Evolutionary conservation across 208 protist genomes (phyloP), one percentile per base, ranked within the genome.

Genomic region (Balamuthia mandrillaris): DNA sequence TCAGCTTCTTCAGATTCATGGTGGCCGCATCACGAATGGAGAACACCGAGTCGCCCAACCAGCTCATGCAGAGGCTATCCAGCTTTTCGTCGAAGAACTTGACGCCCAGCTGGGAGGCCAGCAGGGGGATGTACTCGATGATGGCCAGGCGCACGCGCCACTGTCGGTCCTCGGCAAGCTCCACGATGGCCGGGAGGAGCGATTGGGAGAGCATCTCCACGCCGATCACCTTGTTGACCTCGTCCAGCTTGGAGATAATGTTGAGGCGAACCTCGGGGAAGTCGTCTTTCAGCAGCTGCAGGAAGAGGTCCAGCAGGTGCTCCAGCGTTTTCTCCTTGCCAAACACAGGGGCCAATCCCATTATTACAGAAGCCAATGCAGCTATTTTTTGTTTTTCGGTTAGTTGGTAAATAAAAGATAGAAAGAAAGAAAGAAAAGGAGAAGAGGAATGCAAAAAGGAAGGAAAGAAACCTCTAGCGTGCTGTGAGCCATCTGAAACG

Each of bases 11-110:
- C 3, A 97, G 63, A 68, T 95, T 96, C 24, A 63, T 87, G 1
- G 93, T 94, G 7, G 95, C 95, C 21, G 92, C 92, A 56, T 96
- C 93, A 61, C 95, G 90, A 70, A 97, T 95, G 16, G 89, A 89
- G 88, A 86, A 96, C 3, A 97, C 95, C 21, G 82, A 90, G 84
- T 97, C 95, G 16, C 81, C 81, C n/a, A 97, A 89, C 95, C 95
- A 97, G 9, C 78, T 86, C 85, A 96, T 88, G 82, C 92, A 96
- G 21, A 96, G 86, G 56, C 77, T 88, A 16, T 61, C 47, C 4
- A 97, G 88, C 54, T 94, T 95, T 37, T 96, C 94, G 74, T 97
- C 92, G 75, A 97, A 97, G 52, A 96, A 96, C 60, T 94, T 81
- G 41, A 93, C 88, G 12, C 95, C 94, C 14, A 95, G 84, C 88